These are phyloP conservation scores for Jackrogersella minutella DNA, from an alignment of 495 filamentous ascomycete genomes.

Conservation along the genomic window DNA sequence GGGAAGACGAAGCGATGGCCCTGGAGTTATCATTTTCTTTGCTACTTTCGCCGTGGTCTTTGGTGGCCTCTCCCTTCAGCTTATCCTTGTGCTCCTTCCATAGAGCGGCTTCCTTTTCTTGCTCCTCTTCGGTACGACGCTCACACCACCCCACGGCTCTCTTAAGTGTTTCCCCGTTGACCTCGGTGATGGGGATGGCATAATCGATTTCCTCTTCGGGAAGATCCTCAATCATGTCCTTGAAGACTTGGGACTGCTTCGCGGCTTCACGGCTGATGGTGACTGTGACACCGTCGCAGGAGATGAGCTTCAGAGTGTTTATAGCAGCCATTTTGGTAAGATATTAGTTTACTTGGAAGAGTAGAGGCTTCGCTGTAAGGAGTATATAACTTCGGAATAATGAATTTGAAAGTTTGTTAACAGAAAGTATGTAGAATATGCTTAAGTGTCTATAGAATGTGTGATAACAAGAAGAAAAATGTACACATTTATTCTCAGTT, in stretches of 20 bases:
- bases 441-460: too few species aligned
- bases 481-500: too few species aligned
- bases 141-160: slow-evolving; percentile 7
- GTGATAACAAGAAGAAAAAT: too few species aligned
- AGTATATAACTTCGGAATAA: too few species aligned
- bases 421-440: too few species aligned
- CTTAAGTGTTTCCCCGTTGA: neutral
- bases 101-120: neutral
- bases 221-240: slow-evolving; percentile 15
- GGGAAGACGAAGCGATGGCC: too few species aligned
- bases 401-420: too few species aligned
- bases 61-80: neutral
- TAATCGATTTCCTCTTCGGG: neutral
- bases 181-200: neutral
- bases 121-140: neutral
- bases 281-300: neutral
- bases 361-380: neutral
- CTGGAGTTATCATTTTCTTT: too few species aligned
- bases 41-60: neutral
- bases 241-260: neutral
- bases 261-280: slow-evolving; percentile 2
- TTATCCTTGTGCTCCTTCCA: neutral
- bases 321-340: slow-evolving; percentile 5
- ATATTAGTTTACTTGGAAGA: too few species aligned
- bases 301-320: slow-evolving; percentile 1